Evolutionary conservation across 805 yeast genomes (phyloP).

Genomic region (Debaryomyces prosopidis): DNA sequence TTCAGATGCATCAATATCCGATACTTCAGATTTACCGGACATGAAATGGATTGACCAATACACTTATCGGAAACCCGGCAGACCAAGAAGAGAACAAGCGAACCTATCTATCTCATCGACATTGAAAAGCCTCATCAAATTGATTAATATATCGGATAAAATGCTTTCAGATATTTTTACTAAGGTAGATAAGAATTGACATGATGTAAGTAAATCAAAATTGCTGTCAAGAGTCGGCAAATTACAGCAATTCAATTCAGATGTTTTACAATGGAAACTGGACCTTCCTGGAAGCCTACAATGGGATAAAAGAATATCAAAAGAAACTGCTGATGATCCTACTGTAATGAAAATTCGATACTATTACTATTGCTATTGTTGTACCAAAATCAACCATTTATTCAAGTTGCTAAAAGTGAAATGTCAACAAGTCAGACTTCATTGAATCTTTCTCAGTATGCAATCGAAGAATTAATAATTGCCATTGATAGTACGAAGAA

Average conservation of each 20-base stretch:
- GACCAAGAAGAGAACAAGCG: constrained; percentile 15
- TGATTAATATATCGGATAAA: constrained; percentile 46
- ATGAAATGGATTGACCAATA: constrained; percentile 63
- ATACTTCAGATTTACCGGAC: constrained; percentile 59
- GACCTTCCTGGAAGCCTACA: constrained; percentile 47
- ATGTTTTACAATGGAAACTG: constrained; percentile 53
- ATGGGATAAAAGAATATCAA: constrained; percentile 48
- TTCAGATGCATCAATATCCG: constrained; percentile 60
- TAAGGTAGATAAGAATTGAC: constrained; percentile 26
- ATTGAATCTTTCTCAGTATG: too few species aligned
- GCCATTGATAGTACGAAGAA: too few species aligned
- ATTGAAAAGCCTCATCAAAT: constrained; percentile 39
- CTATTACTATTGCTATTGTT: constrained; percentile 61
- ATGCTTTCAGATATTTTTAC: constrained; percentile 47
- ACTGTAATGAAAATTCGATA: constrained; percentile 53
- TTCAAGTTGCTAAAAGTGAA: too few species aligned
- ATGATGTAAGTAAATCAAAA: constrained; percentile 41
- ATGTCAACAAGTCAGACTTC: too few species aligned
- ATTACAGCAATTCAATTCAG: constrained; percentile 47
- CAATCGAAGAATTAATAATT: too few species aligned
- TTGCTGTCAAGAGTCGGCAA: constrained; percentile 40
- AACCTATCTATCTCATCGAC: constrained; percentile 49
- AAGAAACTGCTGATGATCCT: constrained; percentile 50
- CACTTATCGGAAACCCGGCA: constrained; percentile 33
- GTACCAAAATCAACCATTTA: too few species aligned